Evolutionary conservation across 371 early-diverging fungal genomes (phyloP), one percentile per base, ranked within the genome.

Genomic region (Mortierella sp.): DNA sequence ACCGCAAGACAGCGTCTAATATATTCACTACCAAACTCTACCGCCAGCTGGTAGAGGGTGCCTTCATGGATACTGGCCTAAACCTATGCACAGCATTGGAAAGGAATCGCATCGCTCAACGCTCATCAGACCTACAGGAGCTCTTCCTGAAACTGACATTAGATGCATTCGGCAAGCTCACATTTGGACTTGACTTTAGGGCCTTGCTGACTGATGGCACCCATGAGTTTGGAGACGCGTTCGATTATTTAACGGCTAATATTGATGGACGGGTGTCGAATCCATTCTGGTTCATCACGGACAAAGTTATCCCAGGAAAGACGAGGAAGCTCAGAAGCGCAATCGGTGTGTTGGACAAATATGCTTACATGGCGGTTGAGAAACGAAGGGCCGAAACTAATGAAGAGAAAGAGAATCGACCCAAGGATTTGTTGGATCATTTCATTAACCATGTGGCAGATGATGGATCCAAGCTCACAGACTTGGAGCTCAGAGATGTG

Each of bases 1-100:
- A 90, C 48, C 81, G 93, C 47, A 92, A 91, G 70, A 81, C 86
- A 2, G 91, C 90, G 11, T 72, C 87, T 52, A 80, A 82, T 54
- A 87, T 92, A 26, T 93, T 92, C 61, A 89, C 83, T 51, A 90
- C 90, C 56, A 85, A 82, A 61, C 89, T 90, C 70, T 92, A 90
- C 56, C 83, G 90, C 52, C 88, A 90, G 49, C 80, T 83, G 4
- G 64, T 64, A 30, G n/a, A 59, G 3, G 68, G 75, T 5, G 43
- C 60, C 15, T 68, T 73, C 51, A 37, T 32, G 9, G 46, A 58
- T 1, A 48, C 63, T 0, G 75, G 55, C 9, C 27, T 37, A 6
- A 64, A 68, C 24, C 55, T 73, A 12, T 67, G 67, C 28, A 24
- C 44, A 15, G 54, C 59, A 11, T 39, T 73, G 4, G 68, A 73